Evolutionary conservation across 1,139 yeast genomes (phyloP), one percentile per base, ranked within the genome.

Genomic region (Wickerhamiella pararugosa): DNA sequence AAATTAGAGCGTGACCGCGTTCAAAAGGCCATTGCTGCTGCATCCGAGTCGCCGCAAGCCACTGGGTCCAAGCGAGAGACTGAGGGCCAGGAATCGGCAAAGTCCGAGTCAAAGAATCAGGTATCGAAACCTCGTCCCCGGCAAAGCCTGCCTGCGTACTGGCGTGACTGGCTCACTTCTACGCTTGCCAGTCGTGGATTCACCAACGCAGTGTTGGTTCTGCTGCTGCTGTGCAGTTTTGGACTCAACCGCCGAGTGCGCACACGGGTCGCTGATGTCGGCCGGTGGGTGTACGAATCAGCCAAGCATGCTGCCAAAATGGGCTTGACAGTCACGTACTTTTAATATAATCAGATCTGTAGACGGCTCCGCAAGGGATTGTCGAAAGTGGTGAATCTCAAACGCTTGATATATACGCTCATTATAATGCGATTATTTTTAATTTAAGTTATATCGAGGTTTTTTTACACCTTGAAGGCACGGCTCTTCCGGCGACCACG

Each of bases 401-500:
- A 15, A 15, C 21, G 21, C 21, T 15, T 15, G 21, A 15, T 15
- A 15, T 15, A 15, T 15, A 15, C 21, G 21, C 21, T 15, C 21
- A 15, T 15, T 15, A 15, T 15, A 15, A 15, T 15, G 21, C 21
- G 21, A 15, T 15, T 15, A 15, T 15, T 15, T 15, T 15, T 15
- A 15, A 15, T 15, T 15, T 15, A 15, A 15, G 21, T 15, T 15
- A 15, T 15, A 15, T 15, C 21, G 21, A 15, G 21, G 21, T 15
- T 15, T 15, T 25, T 43, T 84, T 90, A 90, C 73, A 92, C 99
- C 83, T 90, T 90, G 98, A 90, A 90, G 76, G 95, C 98, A 79
- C 94, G 84, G 58, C 97, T 87, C 70, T 76, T 80, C 77, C 99
- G 80, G 72, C 83, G 92, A 79, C 98, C 98, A 83, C 98, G 90